Percentiles rank a stretch among this genome's conserved stretches.
Evolutionary conservation across 2,329 filamentous ascomycete genomes (phyloP).

Genomic region (Chaetomiaceae sp.): DNA sequence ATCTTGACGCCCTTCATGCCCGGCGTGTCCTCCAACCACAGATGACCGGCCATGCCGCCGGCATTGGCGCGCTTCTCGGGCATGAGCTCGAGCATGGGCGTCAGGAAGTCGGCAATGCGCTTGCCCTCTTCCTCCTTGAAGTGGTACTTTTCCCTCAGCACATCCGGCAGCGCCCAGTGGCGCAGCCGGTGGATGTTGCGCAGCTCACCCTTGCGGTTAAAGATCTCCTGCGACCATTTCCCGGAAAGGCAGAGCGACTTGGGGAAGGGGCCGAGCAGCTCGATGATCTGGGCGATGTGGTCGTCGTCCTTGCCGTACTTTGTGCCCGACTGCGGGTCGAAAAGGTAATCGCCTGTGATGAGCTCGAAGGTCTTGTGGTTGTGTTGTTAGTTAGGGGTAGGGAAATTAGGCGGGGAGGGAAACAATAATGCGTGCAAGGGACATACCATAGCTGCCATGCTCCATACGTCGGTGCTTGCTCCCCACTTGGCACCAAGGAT

Average conservation of each 20-base stretch:
- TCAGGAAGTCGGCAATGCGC: constrained; percentile 73
- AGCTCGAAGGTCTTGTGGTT: constrained; percentile 90
- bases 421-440: no score
- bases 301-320: constrained; percentile 99
- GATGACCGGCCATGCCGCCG: constrained; percentile 85
- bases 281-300: constrained; percentile 98
- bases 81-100: constrained; percentile 84
- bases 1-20: constrained; percentile 82
- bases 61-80: constrained; percentile 91
- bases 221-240: constrained; percentile 98
- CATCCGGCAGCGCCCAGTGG: constrained; percentile 92
- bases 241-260: constrained; percentile 87
- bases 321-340: constrained; percentile 95
- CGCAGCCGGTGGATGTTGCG: constrained; percentile 95
- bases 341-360: constrained; percentile 96
- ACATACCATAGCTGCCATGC: constrained; percentile 96
- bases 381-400: background rate
- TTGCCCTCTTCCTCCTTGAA: constrained; percentile 78
- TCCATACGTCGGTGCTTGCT: constrained; percentile 99
- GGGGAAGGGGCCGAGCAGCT: constrained; percentile 88
- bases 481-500: constrained; percentile 97
- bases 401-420: constrained; percentile 8
- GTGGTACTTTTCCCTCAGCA: constrained; percentile 94
- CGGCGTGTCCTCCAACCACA: constrained; percentile 77
- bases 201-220: constrained; percentile 94